Base-by-base conservation (phyloP, 345 rosid species). In the Zanthoxylum bungeanum region DNA sequence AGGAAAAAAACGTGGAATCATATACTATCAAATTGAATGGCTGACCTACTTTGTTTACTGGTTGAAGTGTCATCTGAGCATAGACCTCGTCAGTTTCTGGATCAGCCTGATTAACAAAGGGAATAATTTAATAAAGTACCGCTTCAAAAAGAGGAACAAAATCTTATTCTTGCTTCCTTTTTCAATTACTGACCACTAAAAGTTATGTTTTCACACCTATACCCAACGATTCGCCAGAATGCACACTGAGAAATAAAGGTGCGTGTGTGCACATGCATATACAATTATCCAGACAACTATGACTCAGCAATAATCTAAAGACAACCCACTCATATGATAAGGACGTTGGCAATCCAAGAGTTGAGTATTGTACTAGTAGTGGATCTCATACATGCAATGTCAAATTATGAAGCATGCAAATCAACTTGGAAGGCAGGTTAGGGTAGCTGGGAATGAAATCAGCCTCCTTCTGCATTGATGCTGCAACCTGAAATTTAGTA, bases 11-110 rank as follows among this genome's bases (percentile, higher is more conserved):
- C 59, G n/a, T 28, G 24, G 5, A 1, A 66, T 25, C 7, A 46
- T 25, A 3, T 36, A n/a, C 60, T 25, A 36, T 39, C 42, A 66
- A 64, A 73, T n/a, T 19, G 33, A 78, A 70, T n/a, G 50, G 89
- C 76, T 77, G 82, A 83, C 89, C 77, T 87, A 89, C 93, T 82
- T 87, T 89, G 83, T 37, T 87, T 75, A 87, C 91, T 3, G 94
- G 94, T 74, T 87, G 94, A 60, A 89, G 91, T 28, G 91, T 87
- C 94, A 89, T 89, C 75, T 89, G 94, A 4, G 94, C 91, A 76
- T 89, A 89, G 68, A 89, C 91, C 73, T 89, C 94, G 64, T 89
- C 94, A 24, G 89, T 87, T 81, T 89, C 94, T 9, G 71, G 75
- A 76, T 89, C 94, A 77, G 91, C 94, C 94, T 89, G 85, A 60